phyloP scores from a whole-genome alignment of 805 yeast species.

The Huiozyma sinensis region DNA sequence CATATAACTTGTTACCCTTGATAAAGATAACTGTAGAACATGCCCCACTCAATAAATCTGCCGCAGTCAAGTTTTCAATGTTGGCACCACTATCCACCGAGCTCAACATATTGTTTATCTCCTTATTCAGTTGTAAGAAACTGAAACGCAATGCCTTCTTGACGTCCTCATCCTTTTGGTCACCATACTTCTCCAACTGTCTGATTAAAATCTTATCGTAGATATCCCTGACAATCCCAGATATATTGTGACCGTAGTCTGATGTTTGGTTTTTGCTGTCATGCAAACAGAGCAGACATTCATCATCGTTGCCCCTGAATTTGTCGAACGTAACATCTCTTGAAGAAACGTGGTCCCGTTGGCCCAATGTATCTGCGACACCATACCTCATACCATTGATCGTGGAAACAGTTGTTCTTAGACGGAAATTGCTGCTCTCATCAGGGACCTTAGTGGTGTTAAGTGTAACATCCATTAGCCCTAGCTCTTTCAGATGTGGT shows the following conservation, averaged over 20 bases:
- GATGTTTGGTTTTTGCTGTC: conserved; percentile 60
- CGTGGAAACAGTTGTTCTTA: conserved; percentile 81
- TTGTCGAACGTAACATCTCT: conserved; percentile 82
- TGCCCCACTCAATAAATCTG: conserved; percentile 73
- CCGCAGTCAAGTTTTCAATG: conserved; percentile 43
- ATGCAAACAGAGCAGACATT: conserved; percentile 68
- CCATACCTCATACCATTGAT: conserved; percentile 74
- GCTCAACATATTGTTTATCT: conserved; percentile 45
- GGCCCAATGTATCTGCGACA: conserved; percentile 79
- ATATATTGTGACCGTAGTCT: conserved; percentile 50
- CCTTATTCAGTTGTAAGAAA: conserved; percentile 70
- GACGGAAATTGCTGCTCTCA: conserved; percentile 69
- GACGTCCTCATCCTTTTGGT: conserved; percentile 33
- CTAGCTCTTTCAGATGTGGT: conserved; percentile 60
- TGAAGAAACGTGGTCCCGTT: conserved; percentile 49
- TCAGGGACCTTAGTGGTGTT: conserved; percentile 86
- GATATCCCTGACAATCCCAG: conserved; percentile 60
- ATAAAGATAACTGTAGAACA: conserved; percentile 75
- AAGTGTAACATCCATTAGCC: conserved; percentile 90
- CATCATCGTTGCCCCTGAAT: conserved; percentile 77
- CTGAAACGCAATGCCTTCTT: conserved; percentile 74
- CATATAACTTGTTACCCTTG: conserved; percentile 54
- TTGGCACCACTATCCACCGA: conserved; percentile 44
- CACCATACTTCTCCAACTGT: conserved; percentile 30
- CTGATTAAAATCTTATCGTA: conserved; percentile 58